phyloP scores from a whole-genome alignment of 2,329 filamentous ascomycete genomes.

The Fusarium newnesense region DNA sequence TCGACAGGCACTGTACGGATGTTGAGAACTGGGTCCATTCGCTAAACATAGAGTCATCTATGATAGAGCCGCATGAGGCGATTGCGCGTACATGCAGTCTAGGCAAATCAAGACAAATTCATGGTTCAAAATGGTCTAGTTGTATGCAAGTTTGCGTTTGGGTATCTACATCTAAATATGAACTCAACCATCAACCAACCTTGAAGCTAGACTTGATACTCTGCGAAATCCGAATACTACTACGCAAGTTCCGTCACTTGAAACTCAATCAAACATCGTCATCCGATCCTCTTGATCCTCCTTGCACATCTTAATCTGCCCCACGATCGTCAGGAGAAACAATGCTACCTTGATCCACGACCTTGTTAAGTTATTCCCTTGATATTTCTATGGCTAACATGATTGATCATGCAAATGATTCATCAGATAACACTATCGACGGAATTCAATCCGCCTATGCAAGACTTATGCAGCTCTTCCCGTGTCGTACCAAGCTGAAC shows the following conservation, averaged over 20 bases:
- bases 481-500: conserved; percentile 30
- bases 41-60: conserved; percentile 29
- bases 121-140: background rate
- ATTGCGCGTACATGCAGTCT: conserved; percentile 22
- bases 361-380: background rate
- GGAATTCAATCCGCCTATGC: background rate
- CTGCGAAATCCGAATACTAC: background rate
- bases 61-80: conserved; percentile 23
- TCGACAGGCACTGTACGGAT: conserved; percentile 25
- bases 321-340: conserved; percentile 33
- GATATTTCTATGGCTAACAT: background rate
- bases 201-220: too few species aligned
- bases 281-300: background rate
- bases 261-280: background rate
- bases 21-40: background rate
- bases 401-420: background rate
- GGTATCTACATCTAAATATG: background rate
- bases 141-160: background rate
- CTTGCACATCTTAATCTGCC: conserved; percentile 33
- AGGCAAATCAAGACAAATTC: background rate
- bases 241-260: background rate
- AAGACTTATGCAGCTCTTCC: conserved; percentile 21
- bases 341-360: background rate
- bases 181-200: background rate
- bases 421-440: background rate